Percentiles rank a stretch among this genome's conserved stretches.
Conservation (phyloP, 2,329 filamentous ascomycete genomes). For the Pseudocercospora musae region DNA sequence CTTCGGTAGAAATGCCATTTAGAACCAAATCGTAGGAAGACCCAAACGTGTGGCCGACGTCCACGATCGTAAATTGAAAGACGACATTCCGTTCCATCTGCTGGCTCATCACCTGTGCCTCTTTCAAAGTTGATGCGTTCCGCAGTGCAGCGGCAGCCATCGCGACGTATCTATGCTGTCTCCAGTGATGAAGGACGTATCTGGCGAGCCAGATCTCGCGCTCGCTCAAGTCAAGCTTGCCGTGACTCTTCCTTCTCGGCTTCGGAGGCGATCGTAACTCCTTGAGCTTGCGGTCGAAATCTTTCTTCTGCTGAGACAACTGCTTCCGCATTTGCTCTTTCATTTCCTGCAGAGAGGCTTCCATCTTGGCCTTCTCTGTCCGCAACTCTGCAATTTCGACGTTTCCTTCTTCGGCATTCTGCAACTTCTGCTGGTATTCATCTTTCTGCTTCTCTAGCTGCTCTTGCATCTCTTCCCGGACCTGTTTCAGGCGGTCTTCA, state of each 20-base stretch:
- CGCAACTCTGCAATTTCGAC: slow-evolving; percentile 80
- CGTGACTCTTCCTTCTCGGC: slow-evolving; percentile 22
- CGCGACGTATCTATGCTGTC: slow-evolving; percentile 77
- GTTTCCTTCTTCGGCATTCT: slow-evolving; percentile 68
- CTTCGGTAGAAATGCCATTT: slow-evolving; percentile 82
- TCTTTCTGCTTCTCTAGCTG: slow-evolving; percentile 82
- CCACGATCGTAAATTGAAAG: slow-evolving; percentile 92
- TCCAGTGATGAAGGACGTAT: slow-evolving; percentile 70
- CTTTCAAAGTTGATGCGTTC: slow-evolving; percentile 82
- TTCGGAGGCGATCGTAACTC: slow-evolving; percentile 55
- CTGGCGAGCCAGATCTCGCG: slow-evolving; percentile 69
- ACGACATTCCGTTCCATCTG: slow-evolving; percentile 89
- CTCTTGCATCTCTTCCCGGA: slow-evolving; percentile 77
- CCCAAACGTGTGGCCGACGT: slow-evolving; percentile 79
- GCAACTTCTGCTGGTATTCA: slow-evolving; percentile 74
- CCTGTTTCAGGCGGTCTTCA: slow-evolving; percentile 69
- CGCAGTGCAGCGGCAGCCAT: slow-evolving; percentile 93
- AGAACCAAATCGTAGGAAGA: slow-evolving; percentile 97
- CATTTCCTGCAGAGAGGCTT: slow-evolving; percentile 69
- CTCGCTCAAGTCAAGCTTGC: slow-evolving; percentile 62
- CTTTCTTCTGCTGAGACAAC: slow-evolving; percentile 75
- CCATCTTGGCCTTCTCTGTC: slow-evolving; percentile 80
- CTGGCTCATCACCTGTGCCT: slow-evolving; percentile 97
- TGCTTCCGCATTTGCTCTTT: slow-evolving; percentile 89
- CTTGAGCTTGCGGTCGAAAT: slow-evolving; percentile 80